Base-by-base conservation (phyloP, 2,329 filamentous ascomycete species). In the Thielaviopsis euricoi region DNA sequence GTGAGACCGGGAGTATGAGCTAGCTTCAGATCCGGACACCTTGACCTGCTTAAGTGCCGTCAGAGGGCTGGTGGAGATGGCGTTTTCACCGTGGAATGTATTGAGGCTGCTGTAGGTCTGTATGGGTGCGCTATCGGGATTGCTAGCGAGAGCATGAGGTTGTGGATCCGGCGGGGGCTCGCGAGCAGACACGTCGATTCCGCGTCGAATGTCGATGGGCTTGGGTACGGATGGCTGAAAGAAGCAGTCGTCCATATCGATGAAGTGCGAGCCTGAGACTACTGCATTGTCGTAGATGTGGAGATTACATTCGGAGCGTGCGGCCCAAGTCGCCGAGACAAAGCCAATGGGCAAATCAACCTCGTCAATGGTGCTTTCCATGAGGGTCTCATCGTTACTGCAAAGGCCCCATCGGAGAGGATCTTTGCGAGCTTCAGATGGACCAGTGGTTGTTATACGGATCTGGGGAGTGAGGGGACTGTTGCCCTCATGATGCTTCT, bases 271-370 rank as follows among this genome's bases (percentile, higher is more conserved):
- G 71, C 90, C 95, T 50, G 97, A 72, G 9, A 97, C 72, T 5
- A 90, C 85, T 70, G 97, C 93, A 0, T 89, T 86, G 69, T 96
- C 89, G 65, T 95, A 91, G 46, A 97, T 82, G 52, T 86, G 83
- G 69, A 98, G 96, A 65, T 86, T 89, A 72, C 88, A 95, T 66
- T 93, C 89, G 59, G 82, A 87, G 62, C 93, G 85, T 70, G 95
- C 95, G 12, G 83, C 82, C 29, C 95, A 87, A 43, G 85, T 81
- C 55, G 91, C 84, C 58, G 83, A 85, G 64, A 98, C 81, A 5
- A 86, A 83, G 25, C 93, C 93, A 26, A 89, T 86, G 12, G 90
- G 89, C 29, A 91, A 88, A 60, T 95, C 87, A 19, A 93, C 83
- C 56, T 89, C 82, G 19, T 86, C 86, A 71, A 97, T 91, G 62